A percentile compares a stretch with the other conserved stretches of the same genome.
Conservation (phyloP, 164 flowering plant genomes). For the Aristolochia contorta region DNA sequence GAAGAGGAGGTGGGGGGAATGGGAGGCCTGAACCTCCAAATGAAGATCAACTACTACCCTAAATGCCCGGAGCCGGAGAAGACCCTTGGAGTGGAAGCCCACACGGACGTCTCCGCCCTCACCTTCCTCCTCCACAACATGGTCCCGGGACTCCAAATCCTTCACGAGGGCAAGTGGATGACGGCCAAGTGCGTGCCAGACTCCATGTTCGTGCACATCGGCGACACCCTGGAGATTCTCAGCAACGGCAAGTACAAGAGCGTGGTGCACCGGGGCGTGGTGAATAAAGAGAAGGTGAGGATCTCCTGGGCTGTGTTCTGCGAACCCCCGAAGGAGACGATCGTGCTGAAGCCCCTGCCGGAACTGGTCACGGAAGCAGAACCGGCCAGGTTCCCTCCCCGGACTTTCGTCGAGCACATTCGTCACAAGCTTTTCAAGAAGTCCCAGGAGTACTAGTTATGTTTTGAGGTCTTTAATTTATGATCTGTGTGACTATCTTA, state of each 20-base stretch:
- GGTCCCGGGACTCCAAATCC: slow-evolving; percentile 88
- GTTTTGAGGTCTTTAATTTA: too few relatives aligned
- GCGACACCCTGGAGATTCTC: slow-evolving; percentile 79
- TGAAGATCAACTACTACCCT: slow-evolving; percentile 96
- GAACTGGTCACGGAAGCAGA: slow-evolving; percentile 59
- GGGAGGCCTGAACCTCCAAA: slow-evolving; percentile 64
- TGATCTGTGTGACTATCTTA: too few relatives aligned
- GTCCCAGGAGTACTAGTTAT: slow-evolving; percentile 34
- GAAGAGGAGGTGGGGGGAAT: slow-evolving; percentile 78
- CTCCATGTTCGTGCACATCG: slow-evolving; percentile 80
- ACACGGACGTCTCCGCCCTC: slow-evolving; percentile 81
- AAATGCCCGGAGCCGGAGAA: slow-evolving; percentile 93
- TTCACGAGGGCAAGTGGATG: slow-evolving; percentile 64
- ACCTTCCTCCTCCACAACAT: slow-evolving; percentile 93
- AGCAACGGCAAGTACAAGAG: slow-evolving; percentile 90
- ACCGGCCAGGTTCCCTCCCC: slow-evolving; percentile 63
- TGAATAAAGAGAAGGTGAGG: slow-evolving; percentile 92
- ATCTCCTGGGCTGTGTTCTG: slow-evolving; percentile 95
- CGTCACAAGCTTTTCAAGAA: slow-evolving; percentile 75
- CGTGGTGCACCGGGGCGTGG: slow-evolving; percentile 80
- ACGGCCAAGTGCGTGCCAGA: slow-evolving; percentile 87
- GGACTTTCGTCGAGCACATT: slow-evolving; percentile 78
- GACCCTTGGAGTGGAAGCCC: slow-evolving; percentile 90
- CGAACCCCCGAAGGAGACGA: slow-evolving; percentile 86
- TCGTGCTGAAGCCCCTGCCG: slow-evolving; percentile 68